A percentile compares a stretch with the other conserved stretches of the same genome.
These are phyloP conservation scores for Russula sp. DNA, from an alignment of 768 basidiomycete species.

Conservation along the genomic window DNA sequence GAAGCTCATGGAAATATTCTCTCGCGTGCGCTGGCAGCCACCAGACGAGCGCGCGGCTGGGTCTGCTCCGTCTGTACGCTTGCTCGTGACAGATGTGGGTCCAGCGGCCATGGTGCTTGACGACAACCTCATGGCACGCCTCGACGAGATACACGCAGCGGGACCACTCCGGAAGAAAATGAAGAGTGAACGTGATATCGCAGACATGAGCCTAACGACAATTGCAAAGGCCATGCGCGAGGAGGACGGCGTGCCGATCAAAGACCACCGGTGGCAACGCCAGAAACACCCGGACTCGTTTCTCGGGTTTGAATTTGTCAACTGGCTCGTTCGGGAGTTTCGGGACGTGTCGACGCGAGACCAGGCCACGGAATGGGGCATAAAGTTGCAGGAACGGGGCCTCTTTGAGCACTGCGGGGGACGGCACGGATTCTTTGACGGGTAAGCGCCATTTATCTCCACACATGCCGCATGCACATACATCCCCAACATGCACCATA, in stretches of 20 bases:
- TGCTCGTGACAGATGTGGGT: constrained; percentile 79
- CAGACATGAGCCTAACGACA: constrained; percentile 50
- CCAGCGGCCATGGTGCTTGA: constrained; percentile 77
- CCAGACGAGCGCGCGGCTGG: constrained; percentile 44
- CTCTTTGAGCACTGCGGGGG: constrained; percentile 79
- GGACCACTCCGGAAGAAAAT: constrained; percentile 75
- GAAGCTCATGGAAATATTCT: constrained; percentile 83
- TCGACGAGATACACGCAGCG: constrained; percentile 71
- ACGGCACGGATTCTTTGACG: constrained; percentile 79
- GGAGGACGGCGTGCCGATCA: constrained; percentile 77
- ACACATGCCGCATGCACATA: not conserved
- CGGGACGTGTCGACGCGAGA: constrained; percentile 78
- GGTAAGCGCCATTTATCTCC: constrained; percentile 39
- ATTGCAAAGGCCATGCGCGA: constrained; percentile 84
- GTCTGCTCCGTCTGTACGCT: constrained; percentile 53
- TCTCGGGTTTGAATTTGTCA: constrained; percentile 82
- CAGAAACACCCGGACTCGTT: constrained; percentile 73
- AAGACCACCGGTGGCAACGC: constrained; percentile 78
- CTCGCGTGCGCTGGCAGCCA: constrained; percentile 72
- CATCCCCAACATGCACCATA: too few relatives aligned
- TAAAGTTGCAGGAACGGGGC: constrained; percentile 69
- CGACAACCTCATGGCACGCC: constrained; percentile 65
- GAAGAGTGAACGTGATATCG: constrained; percentile 69
- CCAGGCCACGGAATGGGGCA: constrained; percentile 74
- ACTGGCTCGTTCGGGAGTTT: constrained; percentile 90